Percentiles rank a stretch among this genome's conserved stretches.
Evolutionary conservation across 2,329 filamentous ascomycete species (phyloP).

Genomic region (Ascochyta fabae): DNA sequence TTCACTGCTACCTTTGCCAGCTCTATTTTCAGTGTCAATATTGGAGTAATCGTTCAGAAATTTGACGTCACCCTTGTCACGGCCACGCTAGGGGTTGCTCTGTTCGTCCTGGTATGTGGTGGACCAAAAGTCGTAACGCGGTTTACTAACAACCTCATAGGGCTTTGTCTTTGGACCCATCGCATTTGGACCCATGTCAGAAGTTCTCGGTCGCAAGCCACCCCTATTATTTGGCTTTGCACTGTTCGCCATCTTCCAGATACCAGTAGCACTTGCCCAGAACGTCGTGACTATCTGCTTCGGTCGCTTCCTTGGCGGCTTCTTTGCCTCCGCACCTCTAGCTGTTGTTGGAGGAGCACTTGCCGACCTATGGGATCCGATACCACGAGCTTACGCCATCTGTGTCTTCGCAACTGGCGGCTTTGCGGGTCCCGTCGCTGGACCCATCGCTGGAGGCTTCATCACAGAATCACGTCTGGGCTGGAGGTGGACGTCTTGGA

Average conservation of each 20-base stretch:
- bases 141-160: conserved; percentile 27
- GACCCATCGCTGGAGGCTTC: conserved; percentile 56
- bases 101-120: conserved; percentile 51
- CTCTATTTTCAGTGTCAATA: conserved; percentile 66
- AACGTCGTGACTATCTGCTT: conserved; percentile 60
- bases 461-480: conserved; percentile 43
- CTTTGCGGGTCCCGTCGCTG: conserved; percentile 49
- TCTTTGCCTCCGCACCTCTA: conserved; percentile 55
- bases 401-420: conserved; percentile 46
- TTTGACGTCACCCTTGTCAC: conserved; percentile 56
- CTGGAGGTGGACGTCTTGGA: conserved; percentile 49
- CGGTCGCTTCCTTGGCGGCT: conserved; percentile 59
- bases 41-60: conserved; percentile 58
- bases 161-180: conserved; percentile 59
- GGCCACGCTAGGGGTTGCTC: conserved; percentile 56
- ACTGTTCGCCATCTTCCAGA: conserved; percentile 51
- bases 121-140: not conserved
- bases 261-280: conserved; percentile 50
- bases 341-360: conserved; percentile 46
- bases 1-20: conserved; percentile 57
- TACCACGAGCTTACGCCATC: conserved; percentile 46
- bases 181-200: conserved; percentile 58
- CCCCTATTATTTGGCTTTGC: conserved; percentile 43
- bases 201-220: conserved; percentile 54
- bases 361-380: conserved; percentile 46